Conservation (phyloP, 768 basidiomycete species). For the Coprinellus aureogranulatus region DNA sequence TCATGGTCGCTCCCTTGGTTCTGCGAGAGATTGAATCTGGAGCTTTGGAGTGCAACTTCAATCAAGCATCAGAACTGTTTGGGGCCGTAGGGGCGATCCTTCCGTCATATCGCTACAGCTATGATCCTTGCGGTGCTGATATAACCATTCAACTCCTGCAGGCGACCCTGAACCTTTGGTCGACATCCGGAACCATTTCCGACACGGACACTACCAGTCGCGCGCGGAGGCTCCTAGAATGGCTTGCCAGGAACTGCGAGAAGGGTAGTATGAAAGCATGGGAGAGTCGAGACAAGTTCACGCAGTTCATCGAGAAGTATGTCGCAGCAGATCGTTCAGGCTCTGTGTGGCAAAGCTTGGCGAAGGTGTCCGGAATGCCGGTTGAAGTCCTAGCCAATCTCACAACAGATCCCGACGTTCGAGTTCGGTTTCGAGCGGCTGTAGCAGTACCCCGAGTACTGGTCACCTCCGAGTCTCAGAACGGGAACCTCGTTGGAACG, state of each 20-base stretch:
- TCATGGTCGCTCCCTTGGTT: constrained; percentile 55
- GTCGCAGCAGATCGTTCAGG: constrained; percentile 57
- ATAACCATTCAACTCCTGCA: constrained; percentile 61
- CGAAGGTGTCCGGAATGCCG: neutral
- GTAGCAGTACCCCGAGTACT: constrained; percentile 59
- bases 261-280: constrained; percentile 14
- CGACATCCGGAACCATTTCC: constrained; percentile 19
- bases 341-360: neutral
- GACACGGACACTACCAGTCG: constrained; percentile 93
- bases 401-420: constrained; percentile 66
- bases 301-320: constrained; percentile 66
- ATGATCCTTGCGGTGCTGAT: constrained; percentile 51
- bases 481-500: constrained; percentile 29
- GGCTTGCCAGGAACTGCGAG: constrained; percentile 1
- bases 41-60: constrained; percentile 49
- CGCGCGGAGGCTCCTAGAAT: constrained; percentile 78
- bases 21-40: constrained; percentile 54
- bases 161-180: constrained; percentile 65
- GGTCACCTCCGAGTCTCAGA: constrained; percentile 39
- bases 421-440: constrained; percentile 79
- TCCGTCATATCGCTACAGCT: constrained; percentile 49
- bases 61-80: constrained; percentile 53
- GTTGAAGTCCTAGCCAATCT: constrained; percentile 29
- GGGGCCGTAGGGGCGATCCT: constrained; percentile 54
- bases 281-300: constrained; percentile 54